Evolutionary conservation across 208 protist genomes (phyloP).

Genomic region (Crithidia fasciculata): DNA sequence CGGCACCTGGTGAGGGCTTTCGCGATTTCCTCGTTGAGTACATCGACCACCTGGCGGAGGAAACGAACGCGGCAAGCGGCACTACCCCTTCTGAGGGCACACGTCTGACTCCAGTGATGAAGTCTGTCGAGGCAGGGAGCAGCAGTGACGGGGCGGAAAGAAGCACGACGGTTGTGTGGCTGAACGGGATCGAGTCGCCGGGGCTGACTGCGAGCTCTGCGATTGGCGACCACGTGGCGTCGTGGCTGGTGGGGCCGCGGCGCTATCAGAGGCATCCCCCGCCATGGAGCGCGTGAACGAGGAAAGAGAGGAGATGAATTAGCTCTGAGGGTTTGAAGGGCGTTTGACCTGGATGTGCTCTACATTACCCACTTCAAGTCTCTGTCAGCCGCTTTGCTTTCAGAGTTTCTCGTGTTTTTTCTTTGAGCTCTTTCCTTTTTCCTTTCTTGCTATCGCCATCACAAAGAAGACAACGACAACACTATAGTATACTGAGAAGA

Average conservation of each 20-base stretch:
- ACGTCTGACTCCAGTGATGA: conserved; percentile 6
- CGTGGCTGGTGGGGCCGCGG: conserved; percentile 19
- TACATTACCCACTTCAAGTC: too few relatives aligned
- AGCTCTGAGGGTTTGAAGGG: too few relatives aligned
- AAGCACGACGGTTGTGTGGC: conserved; percentile 24
- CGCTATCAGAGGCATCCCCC: conserved; percentile 9
- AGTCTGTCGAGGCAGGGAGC: neutral
- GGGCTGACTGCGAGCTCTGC: conserved; percentile 45
- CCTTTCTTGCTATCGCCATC: too few relatives aligned
- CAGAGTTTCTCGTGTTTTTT: too few relatives aligned
- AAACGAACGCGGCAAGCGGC: too few relatives aligned
- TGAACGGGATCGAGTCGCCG: conserved; percentile 54
- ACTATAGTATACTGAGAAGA: too few relatives aligned
- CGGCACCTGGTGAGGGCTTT: conserved; percentile 32
- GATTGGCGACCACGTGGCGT: conserved; percentile 43
- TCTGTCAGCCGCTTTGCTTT: too few relatives aligned
- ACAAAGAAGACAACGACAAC: too few relatives aligned
- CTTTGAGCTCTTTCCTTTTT: too few relatives aligned
- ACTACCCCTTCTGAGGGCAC: neutral
- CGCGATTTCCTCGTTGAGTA: conserved; percentile 55
- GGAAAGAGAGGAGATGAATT: neutral
- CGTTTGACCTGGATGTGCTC: too few relatives aligned
- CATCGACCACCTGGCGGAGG: conserved; percentile 5
- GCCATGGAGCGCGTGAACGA: conserved; percentile 21
- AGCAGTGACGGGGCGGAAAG: neutral